Evolutionary conservation across 768 basidiomycete species (phyloP).

Genomic region (Lentinula aciculospora): DNA sequence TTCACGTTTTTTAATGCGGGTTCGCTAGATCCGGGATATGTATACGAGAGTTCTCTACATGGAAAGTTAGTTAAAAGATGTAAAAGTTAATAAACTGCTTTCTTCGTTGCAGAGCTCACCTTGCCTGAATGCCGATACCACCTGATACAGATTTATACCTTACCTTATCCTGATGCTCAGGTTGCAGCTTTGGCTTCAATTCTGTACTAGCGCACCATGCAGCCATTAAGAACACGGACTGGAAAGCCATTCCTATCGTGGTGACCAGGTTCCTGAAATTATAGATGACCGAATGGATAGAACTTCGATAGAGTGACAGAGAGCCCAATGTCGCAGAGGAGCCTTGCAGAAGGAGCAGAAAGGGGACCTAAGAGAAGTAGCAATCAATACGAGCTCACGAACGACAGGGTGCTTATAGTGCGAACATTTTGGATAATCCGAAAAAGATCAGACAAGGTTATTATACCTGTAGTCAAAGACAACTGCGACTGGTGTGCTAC

Average conservation of each 20-base stretch:
- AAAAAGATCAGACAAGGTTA: conserved; percentile 60
- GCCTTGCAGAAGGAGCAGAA: conserved; percentile 66
- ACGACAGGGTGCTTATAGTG: neutral
- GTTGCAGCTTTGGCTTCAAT: conserved; percentile 63
- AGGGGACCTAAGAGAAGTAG: conserved; percentile 50
- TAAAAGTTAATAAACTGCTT: conserved; percentile 3
- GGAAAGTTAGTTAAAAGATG: conserved; percentile 9
- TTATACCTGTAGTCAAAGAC: conserved; percentile 43
- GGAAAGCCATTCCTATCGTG: conserved; percentile 71
- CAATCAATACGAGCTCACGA: conserved; percentile 2
- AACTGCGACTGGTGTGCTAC: conserved; percentile 35
- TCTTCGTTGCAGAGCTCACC: conserved; percentile 32
- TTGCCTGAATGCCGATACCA: conserved; percentile 69
- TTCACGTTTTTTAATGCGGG: conserved; percentile 67
- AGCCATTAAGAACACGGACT: conserved; percentile 81
- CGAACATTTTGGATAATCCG: conserved; percentile 61
- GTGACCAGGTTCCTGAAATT: conserved; percentile 58
- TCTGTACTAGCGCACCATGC: conserved; percentile 78
- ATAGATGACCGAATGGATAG: conserved; percentile 66
- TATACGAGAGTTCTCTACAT: conserved; percentile 59
- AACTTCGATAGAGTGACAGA: conserved; percentile 75
- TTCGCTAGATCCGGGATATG: conserved; percentile 70
- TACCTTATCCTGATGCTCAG: conserved; percentile 44
- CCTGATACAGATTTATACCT: conserved; percentile 39
- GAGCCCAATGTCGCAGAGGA: conserved; percentile 75